Percentiles rank a stretch among this genome's conserved stretches.
Conservation (phyloP, 495 filamentous ascomycete genomes). For the Hypoxylon subgilvum region DNA sequence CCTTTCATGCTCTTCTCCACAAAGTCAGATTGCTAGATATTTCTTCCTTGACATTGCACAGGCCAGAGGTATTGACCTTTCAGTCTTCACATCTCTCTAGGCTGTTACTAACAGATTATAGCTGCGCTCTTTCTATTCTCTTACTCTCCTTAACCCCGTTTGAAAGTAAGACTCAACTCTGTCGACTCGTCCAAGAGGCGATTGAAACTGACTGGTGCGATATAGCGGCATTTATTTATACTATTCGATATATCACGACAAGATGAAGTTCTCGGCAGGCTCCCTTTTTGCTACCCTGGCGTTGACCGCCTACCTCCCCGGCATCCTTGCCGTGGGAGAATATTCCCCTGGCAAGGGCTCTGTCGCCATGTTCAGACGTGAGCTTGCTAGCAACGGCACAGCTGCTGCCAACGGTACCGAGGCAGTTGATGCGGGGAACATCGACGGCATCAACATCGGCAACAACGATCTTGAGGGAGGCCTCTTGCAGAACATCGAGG, state of each 20-base stretch:
- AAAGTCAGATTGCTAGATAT: slow-evolving; percentile 3
- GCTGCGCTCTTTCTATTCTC: slow-evolving; percentile 40
- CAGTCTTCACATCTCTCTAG: neutral
- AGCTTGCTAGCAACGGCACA: slow-evolving; percentile 27
- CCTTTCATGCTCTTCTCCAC: neutral
- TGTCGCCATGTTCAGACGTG: slow-evolving; percentile 14
- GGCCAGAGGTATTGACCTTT: slow-evolving; percentile 18
- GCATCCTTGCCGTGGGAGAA: slow-evolving; percentile 19
- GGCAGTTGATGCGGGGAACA: slow-evolving; percentile 6
- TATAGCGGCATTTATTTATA: slow-evolving; percentile 26
- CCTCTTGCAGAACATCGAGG: slow-evolving; percentile 40
- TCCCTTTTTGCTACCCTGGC: slow-evolving; percentile 35
- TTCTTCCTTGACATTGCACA: neutral
- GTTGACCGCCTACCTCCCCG: slow-evolving; percentile 36
- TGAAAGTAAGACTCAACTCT: slow-evolving; percentile 31
- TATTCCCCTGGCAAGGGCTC: slow-evolving; percentile 10
- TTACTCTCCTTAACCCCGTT: slow-evolving; percentile 32
- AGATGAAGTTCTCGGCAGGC: slow-evolving; percentile 34
- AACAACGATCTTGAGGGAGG: slow-evolving; percentile 30
- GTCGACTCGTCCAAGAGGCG: too few relatives aligned
- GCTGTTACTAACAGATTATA: slow-evolving; percentile 16
- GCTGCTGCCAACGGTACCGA: slow-evolving; percentile 31
- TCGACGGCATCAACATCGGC: slow-evolving; percentile 21
- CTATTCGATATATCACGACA: slow-evolving; percentile 10
- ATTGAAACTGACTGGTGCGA: neutral